phyloP scores from a whole-genome alignment of 257 asterid genomes.

The Apocynum venetum region DNA sequence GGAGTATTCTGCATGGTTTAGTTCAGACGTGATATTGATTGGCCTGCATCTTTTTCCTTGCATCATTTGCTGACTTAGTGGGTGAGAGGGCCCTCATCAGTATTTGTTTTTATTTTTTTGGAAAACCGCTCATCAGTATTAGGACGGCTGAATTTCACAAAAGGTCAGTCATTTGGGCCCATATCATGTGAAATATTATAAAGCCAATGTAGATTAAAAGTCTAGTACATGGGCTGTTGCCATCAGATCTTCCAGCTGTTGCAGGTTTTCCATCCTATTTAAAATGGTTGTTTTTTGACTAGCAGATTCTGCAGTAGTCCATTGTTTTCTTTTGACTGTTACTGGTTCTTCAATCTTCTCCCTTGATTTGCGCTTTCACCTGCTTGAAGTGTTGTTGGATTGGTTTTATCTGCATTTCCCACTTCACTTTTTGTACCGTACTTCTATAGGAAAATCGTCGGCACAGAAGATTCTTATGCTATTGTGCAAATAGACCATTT shows the following conservation, averaged over 20 bases:
- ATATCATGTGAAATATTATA: conserved; percentile 22
- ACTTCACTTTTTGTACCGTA: neutral
- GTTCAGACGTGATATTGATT: conserved; percentile 18
- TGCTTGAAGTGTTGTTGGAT: neutral
- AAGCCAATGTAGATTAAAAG: conserved; percentile 13
- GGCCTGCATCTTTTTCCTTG: neutral
- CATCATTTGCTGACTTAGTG: conserved; percentile 19
- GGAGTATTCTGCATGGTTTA: conserved; percentile 20
- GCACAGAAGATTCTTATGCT: neutral
- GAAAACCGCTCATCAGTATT: conserved; percentile 12
- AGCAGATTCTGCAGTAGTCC: conserved; percentile 21
- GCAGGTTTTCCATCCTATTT: conserved; percentile 6
- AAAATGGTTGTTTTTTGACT: conserved; percentile 14
- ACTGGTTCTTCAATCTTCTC: neutral
- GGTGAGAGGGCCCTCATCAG: conserved; percentile 27
- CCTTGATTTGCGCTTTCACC: neutral
- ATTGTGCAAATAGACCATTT: neutral
- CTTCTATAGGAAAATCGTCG: neutral
- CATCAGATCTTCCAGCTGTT: conserved; percentile 20
- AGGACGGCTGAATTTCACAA: conserved; percentile 27
- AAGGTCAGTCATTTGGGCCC: conserved; percentile 21
- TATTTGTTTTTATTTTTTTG: too few species aligned
- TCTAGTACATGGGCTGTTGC: conserved; percentile 8
- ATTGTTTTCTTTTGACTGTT: conserved; percentile 18
- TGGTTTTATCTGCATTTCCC: neutral